These are phyloP conservation scores for Suillus fuscotomentosus DNA, from an alignment of 768 basidiomycete species.

Conservation along the genomic window DNA sequence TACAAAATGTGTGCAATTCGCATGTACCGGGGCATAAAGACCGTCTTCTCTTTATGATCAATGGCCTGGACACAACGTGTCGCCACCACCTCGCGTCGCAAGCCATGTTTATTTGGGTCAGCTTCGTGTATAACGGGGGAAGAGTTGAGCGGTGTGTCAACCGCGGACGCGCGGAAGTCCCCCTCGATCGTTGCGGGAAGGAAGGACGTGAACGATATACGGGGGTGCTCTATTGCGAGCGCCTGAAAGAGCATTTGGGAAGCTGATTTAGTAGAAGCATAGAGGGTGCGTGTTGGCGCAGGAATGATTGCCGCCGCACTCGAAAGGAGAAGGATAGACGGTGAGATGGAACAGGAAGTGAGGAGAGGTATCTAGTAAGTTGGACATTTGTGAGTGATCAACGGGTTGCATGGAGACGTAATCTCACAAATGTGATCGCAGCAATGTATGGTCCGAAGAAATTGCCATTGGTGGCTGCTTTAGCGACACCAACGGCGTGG, in stretches of 20 bases:
- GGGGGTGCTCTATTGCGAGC: slow-evolving; percentile 77
- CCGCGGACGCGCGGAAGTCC: slow-evolving; percentile 76
- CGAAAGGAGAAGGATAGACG: slow-evolving; percentile 78
- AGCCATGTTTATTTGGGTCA: slow-evolving; percentile 56
- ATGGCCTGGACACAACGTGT: slow-evolving; percentile 56
- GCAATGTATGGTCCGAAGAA: slow-evolving; percentile 68
- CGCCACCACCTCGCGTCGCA: slow-evolving; percentile 63
- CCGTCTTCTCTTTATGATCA: slow-evolving; percentile 52
- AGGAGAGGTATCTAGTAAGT: slow-evolving; percentile 71
- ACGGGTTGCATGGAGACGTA: not conserved
- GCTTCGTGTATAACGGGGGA: slow-evolving; percentile 34
- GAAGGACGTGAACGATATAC: slow-evolving; percentile 58
- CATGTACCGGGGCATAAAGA: slow-evolving; percentile 56
- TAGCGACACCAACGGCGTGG: slow-evolving; percentile 53
- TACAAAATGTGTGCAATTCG: slow-evolving; percentile 54
- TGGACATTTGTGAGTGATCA: not conserved
- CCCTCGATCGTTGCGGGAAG: slow-evolving; percentile 75
- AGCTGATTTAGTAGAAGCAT: slow-evolving; percentile 81
- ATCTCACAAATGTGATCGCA: slow-evolving; percentile 68
- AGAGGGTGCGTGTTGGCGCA: slow-evolving; percentile 82
- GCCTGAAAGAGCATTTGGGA: slow-evolving; percentile 76
- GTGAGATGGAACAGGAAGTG: slow-evolving; percentile 56
- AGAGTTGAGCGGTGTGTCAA: slow-evolving; percentile 45
- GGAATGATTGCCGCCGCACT: slow-evolving; percentile 79
- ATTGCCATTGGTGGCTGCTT: slow-evolving; percentile 59